Base-by-base conservation (phyloP, 23 red algal species). In the Gracilaria domingensis region DNA sequence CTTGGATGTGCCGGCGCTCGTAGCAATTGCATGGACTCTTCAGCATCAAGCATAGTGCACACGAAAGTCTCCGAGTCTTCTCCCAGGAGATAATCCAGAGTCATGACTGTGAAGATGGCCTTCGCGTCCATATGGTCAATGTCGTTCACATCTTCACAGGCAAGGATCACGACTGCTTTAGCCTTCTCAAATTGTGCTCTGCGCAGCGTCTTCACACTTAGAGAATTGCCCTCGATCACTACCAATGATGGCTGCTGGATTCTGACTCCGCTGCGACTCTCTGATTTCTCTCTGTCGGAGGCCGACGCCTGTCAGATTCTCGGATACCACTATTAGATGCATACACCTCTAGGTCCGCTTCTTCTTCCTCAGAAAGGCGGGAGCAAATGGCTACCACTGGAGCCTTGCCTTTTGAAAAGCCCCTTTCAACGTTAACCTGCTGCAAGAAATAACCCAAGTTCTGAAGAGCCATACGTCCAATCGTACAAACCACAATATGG, bases 21-120 rank as follows among this genome's bases (percentile, higher is more conserved):
- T 35, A 95, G 86, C 71, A 95, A 86, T 60, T 87, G 84, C 93
- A 95, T 95, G 48, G 93, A 95, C 72, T 87, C 93, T 64, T 95
- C 93, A 26, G 93, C 86, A 54, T 91, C 93, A 20, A 95, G 49
- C 86, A 95, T 91, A 11, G 76, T 86, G 69, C 93, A 95, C 11
- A 95, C 93, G 86, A 95, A 95, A 4, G 84, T 88, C 25, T 87
- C 75, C 34, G 83, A 88, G 79, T 80, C 71, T 65, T 83, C 84
- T 49, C 83, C 84, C 25, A 95, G 69, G 32, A 95, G 62, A 58
- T 91, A 83, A 61, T 95, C 93, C 36, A 95, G 86, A 29, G 93
- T 95, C 93, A 95, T 95, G 17, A 95, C 82, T 13, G 93, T 95
- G 80, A 95, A 95, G 16, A 95, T 83, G 6, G 88, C 93, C 32